Evolutionary conservation across 176 grass and related monocot genomes (phyloP).

Genomic region (Saccharum spontaneum): DNA sequence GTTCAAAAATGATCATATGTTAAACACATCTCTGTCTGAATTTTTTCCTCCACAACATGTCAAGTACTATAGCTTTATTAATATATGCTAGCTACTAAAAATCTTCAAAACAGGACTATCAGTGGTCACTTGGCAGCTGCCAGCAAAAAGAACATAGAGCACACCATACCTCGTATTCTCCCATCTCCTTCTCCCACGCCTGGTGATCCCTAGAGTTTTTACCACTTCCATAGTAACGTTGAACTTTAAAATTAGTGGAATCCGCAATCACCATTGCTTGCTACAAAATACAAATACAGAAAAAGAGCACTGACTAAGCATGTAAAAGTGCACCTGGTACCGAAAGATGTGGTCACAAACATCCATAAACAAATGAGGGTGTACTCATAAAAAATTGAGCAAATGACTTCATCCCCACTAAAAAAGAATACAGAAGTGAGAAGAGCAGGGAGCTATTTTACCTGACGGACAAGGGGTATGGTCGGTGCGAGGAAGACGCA

Average conservation of each 20-base stretch:
- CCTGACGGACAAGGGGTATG: constrained; percentile 84
- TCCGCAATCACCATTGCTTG: constrained; percentile 87
- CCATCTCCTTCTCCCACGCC: constrained; percentile 74
- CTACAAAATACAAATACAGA: constrained; percentile 49
- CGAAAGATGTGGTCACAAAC: neutral
- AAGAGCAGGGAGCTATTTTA: constrained; percentile 27
- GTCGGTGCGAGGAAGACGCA: constrained; percentile 89
- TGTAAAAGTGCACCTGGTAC: constrained; percentile 20
- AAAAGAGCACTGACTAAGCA: constrained; percentile 19
- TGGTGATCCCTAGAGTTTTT: constrained; percentile 65
- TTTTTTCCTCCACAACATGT: constrained; percentile 3
- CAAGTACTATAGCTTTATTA: constrained; percentile 9
- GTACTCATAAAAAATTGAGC: neutral
- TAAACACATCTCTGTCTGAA: constrained; percentile 5
- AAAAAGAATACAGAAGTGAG: neutral
- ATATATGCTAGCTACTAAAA: neutral
- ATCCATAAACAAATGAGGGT: constrained; percentile 16
- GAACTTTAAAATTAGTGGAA: constrained; percentile 87
- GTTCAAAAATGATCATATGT: neutral
- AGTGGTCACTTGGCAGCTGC: constrained; percentile 1
- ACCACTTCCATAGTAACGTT: constrained; percentile 51
- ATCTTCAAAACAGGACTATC: neutral
- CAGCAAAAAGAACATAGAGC: constrained; percentile 17
- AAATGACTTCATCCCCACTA: neutral
- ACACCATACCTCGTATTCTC: constrained; percentile 57